Base-by-base conservation (phyloP, 208 protist species). In the Lotmaria passim region DNA sequence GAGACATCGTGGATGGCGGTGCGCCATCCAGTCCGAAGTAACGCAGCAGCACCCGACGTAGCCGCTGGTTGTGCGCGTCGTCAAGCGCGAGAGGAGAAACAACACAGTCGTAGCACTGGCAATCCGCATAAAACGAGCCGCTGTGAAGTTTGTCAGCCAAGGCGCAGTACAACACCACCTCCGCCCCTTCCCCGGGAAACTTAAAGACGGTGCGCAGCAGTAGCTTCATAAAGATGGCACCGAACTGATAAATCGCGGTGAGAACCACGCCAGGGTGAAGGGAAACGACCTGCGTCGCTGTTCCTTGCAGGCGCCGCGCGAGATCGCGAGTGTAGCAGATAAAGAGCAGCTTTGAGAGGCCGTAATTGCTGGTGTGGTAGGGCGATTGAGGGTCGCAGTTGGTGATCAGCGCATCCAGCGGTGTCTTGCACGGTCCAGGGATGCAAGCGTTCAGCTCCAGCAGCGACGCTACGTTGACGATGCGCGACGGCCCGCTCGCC, bases 201-300 rank as follows among this genome's bases (percentile, higher is more conserved):
- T 81, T 87, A 62, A 87, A 87, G 8, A 87, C 75, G 12, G 82
- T 82, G 7, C 78, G 74, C 71, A 87, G 62, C 19, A 84, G 51
- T 24, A 60, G 26, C n/a, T 53, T 78, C 78, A 87, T 84, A 12
- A 77, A 60, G 19, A 55, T 38, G 30, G 70, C 64, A 48, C 70
- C 73, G 7, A 76, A 53, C 28, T 72, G 41, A 57, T 84, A 87
- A 41, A 87, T 87, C 51, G 51, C 59, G n/a, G 78, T 81, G 21
- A 87, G 59, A 7, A 87, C 78, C 23, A 82, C 82, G n/a, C 78
- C 78, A 38, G 82, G 78, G 55, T 87, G 78, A 21, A 87, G 55
- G 12, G 63, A 30, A 2, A 58, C 63, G 26, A 56, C 73, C 26
- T 47, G 72, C 14, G 82, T 78, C 14, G 57, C 46, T 7, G 63